These are phyloP conservation scores for Phoma sp. DNA, from an alignment of 2,329 filamentous ascomycete species.

Conservation along the genomic window DNA sequence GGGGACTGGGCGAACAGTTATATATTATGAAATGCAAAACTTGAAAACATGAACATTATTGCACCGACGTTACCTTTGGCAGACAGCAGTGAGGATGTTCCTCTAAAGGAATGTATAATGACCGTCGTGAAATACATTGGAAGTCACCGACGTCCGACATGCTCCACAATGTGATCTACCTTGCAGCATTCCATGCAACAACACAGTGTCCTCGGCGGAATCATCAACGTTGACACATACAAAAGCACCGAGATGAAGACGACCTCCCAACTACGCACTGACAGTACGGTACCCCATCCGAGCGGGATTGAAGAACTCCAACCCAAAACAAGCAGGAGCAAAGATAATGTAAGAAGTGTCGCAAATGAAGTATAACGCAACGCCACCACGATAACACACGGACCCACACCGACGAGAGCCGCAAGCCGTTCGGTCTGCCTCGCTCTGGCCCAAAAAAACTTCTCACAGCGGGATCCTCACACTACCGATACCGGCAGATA, in stretches of 20 bases:
- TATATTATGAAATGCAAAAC: too few relatives aligned
- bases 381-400: too few relatives aligned
- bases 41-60: too few relatives aligned
- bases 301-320: neutral
- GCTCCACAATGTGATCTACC: too few relatives aligned
- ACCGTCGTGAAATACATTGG: too few relatives aligned
- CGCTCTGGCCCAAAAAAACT: constrained; percentile 15
- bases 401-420: constrained; percentile 16
- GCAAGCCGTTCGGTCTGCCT: constrained; percentile 16
- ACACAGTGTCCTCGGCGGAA: neutral
- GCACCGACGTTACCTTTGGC: too few relatives aligned
- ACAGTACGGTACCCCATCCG: neutral
- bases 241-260: neutral
- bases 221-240: neutral
- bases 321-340: neutral
- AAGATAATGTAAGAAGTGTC: neutral
- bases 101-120: too few relatives aligned
- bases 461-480: neutral
- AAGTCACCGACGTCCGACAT: too few relatives aligned
- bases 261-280: neutral
- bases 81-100: too few relatives aligned
- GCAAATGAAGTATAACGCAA: neutral
- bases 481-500: constrained; percentile 17
- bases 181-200: too few relatives aligned
- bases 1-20: too few relatives aligned